Evolutionary conservation across 2,329 filamentous ascomycete species (phyloP), one percentile per base, ranked within the genome.

Genomic region (Talaromyces sp.): DNA sequence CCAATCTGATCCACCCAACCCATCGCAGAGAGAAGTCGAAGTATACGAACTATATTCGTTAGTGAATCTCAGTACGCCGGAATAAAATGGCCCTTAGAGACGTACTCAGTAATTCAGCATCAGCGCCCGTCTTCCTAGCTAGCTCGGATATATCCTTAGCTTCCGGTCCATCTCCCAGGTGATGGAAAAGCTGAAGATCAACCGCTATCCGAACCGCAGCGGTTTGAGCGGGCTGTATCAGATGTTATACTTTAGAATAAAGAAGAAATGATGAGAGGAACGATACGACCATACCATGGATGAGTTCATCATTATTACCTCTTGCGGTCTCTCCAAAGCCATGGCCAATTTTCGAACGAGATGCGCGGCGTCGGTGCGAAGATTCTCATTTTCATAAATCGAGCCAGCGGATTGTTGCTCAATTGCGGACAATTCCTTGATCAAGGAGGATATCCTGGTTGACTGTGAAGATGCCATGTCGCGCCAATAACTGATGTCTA

Each of bases 1-100:
- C 62, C 52, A 3, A 59, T 37, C 49, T 66, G 60, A 25, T 66
- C 61, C 11, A 63, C 59, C 64, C 64, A 66, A 17, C 59, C 59
- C 22, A 66, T 66, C 9, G 59, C 59, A 5, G 52, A 54, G 19
- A 66, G 64, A 17, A 66, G 60, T 17, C 64, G 50, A n/a, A 66
- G 39, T 43, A 66, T 66, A 27, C 60, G 64, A 19, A 63, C 59
- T 66, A 10, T 27, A 8, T 39, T 17, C 19, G 10, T 62, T 13
- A 62, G 47, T 58, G 47, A 52, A 3, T n/a, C 22, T 4, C 6
- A 22, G 15, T 33, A 49, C n/a, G 15, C 10, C 5, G 22, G 1
- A 7, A 31, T n/a, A 52, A 49, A 13, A 50, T 33, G 41, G 27
- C 17, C 1, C 9, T 6, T 6, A 27, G 25, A 47, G 49, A 61